Evolutionary conservation across 352 stramenopile species (phyloP).

Genomic region (Phytophthora cryptogea): DNA sequence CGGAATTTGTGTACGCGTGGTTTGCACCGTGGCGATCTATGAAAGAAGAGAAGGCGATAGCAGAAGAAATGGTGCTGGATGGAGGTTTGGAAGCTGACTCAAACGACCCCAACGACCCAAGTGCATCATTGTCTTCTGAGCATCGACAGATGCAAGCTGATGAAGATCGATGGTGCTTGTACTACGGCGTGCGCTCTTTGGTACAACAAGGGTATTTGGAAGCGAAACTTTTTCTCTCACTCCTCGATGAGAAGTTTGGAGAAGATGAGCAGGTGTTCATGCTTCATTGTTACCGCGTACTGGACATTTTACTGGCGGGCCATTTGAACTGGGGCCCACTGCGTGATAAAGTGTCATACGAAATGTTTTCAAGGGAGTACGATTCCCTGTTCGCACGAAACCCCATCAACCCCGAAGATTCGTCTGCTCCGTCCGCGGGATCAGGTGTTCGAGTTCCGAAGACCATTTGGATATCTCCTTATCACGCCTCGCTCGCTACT

Average conservation of each 20-base stretch:
- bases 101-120: slow-evolving; percentile 16
- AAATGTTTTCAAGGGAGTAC: slow-evolving; percentile 58
- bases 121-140: slow-evolving; percentile 25
- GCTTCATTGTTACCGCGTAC: slow-evolving; percentile 86
- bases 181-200: slow-evolving; percentile 90
- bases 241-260: slow-evolving; percentile 93
- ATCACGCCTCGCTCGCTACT: slow-evolving; percentile 74
- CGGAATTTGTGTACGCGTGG: slow-evolving; percentile 94
- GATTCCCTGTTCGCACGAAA: slow-evolving; percentile 28
- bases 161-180: slow-evolving; percentile 92
- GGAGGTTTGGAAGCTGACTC: slow-evolving; percentile 6
- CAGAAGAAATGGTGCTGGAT: slow-evolving; percentile 29
- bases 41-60: slow-evolving; percentile 60
- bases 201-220: slow-evolving; percentile 89
- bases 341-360: slow-evolving; percentile 59
- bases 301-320: slow-evolving; percentile 71
- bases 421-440: not conserved
- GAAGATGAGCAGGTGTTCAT: slow-evolving; percentile 93
- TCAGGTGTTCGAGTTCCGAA: slow-evolving; percentile 46
- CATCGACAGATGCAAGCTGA: slow-evolving; percentile 70
- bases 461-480: slow-evolving; percentile 82
- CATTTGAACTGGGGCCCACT: slow-evolving; percentile 70
- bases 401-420: slow-evolving; percentile 1
- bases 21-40: slow-evolving; percentile 79
- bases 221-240: slow-evolving; percentile 89